phyloP scores from a whole-genome alignment of 139 green algal genomes.

The Choricystis sp. region DNA sequence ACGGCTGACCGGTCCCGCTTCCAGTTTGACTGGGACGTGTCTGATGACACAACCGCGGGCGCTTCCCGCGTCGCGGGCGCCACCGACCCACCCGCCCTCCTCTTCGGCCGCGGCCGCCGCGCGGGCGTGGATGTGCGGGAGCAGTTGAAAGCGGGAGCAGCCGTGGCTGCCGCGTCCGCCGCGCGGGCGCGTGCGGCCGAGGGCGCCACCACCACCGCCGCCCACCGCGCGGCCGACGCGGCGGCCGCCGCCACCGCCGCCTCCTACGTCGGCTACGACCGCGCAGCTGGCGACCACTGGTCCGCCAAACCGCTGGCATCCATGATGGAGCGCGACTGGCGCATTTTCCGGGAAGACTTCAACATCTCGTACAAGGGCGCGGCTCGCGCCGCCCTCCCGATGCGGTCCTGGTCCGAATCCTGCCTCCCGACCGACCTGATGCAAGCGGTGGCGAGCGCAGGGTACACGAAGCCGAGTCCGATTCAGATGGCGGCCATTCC shows the following conservation, averaged over 20 bases:
- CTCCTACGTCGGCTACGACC: conserved; percentile 42
- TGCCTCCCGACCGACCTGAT: conserved; percentile 24
- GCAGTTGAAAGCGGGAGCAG: conserved; percentile 73
- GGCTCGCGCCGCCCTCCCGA: conserved; percentile 20
- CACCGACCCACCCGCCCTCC: conserved; percentile 26
- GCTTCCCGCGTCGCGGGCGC: not conserved
- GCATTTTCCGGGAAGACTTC: conserved; percentile 99
- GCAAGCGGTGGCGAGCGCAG: conserved; percentile 47
- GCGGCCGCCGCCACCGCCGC: conserved; percentile 39
- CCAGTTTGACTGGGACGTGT: conserved; percentile 94
- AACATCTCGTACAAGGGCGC: conserved; percentile 80
- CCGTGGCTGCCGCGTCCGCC: conserved; percentile 42
- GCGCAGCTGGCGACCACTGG: conserved; percentile 55
- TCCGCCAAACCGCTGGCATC: conserved; percentile 65
- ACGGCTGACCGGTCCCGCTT: conserved; percentile 83
- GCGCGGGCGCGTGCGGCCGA: conserved; percentile 7
- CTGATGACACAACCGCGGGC: conserved; percentile 69
- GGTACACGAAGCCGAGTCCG: conserved; percentile 86
- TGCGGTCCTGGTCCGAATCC: conserved; percentile 71
- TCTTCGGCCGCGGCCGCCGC: conserved; percentile 85
- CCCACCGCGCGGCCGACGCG: conserved; percentile 38
- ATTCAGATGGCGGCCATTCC: conserved; percentile 97
- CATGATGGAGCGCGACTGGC: conserved; percentile 97
- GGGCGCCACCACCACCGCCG: conserved; percentile 24
- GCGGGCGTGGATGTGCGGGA: conserved; percentile 84